Base-by-base conservation (phyloP, 495 filamentous ascomycete genomes). In the Melanomma pulvis-pyrius region DNA sequence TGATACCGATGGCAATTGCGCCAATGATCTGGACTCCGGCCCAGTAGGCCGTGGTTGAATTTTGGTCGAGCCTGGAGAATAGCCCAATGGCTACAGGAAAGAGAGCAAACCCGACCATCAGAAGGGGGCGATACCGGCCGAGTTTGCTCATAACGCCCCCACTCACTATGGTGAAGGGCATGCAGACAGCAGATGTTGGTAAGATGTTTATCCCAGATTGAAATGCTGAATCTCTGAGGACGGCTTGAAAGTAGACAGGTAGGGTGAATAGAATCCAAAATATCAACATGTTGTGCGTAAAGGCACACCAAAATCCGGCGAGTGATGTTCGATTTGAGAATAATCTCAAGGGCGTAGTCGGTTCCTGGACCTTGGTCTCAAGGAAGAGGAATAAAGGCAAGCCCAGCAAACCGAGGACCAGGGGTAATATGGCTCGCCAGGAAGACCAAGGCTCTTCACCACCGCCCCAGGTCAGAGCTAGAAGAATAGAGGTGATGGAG, bases 281-380 rank as follows among this genome's bases (percentile, higher is more conserved):
- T 76, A 75, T 65, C 24, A 85, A 71, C 3, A 86, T 73, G 71
- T 68, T 84, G 71, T 81, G 85, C 67, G 80, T 76, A 48, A 77
- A 77, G 1, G 79, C 82, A 1, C 75, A 79, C 9, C 83, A 22
- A 61, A 79, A 82, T 0, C 76, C 76, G 24, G 78, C 71, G 1
- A 66, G 69, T 5, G 77, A 74, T 4, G 76, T 87, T 67, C 76
- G 54, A 67, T 77, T 72, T 67, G 73, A 68, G 71, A 88, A 85
- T 12, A 88, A 75, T 0, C 62, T 74, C 0, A 78, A 66, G 4
- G 76, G 59, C 39, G 62, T 28, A n/a, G 36, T 36, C 7, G 65
- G 65, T n/a, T n/a, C n/a, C n/a, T n/a, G n/a, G n/a, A n/a, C n/a
- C n/a, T n/a, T n/a, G n/a, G n/a, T n/a, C n/a, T n/a, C n/a, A n/a